These are phyloP conservation scores for Cordyceps javanica DNA, from an alignment of 2,329 filamentous ascomycete genomes.

Conservation along the genomic window DNA sequence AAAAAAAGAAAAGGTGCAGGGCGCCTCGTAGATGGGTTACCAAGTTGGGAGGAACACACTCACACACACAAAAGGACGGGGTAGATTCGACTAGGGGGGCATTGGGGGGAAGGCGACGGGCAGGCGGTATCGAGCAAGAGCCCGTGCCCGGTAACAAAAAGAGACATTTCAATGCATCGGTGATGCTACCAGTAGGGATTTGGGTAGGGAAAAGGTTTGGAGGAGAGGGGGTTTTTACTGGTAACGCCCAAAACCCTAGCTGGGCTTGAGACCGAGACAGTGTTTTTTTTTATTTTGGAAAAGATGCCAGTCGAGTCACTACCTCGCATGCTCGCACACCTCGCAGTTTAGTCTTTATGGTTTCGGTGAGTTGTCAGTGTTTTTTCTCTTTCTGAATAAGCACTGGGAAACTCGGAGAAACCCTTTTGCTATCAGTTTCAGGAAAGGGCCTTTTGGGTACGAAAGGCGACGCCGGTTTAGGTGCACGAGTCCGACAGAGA, in stretches of 20 bases:
- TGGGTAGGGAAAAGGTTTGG: background rate
- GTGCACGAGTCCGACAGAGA: constrained; percentile 2
- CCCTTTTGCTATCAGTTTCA: background rate
- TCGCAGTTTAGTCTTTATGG: no score
- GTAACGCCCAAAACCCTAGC: no score
- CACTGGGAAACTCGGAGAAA: background rate
- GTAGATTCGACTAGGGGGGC: background rate
- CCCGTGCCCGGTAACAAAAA: background rate
- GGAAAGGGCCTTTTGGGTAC: background rate
- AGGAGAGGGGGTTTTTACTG: background rate
- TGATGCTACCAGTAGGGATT: no score
- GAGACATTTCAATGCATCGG: no score
- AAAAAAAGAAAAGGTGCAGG: background rate
- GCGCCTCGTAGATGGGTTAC: background rate
- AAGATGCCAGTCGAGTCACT: background rate
- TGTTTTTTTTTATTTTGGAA: background rate
- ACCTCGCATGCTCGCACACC: no score
- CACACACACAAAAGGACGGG: no score
- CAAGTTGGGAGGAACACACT: no score
- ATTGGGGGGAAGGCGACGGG: background rate
- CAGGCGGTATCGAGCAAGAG: background rate
- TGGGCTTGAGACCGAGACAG: background rate
- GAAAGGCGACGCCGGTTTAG: constrained; percentile 1
- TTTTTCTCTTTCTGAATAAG: no score
- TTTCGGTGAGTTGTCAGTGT: no score